Evolutionary conservation across 495 filamentous ascomycete genomes (phyloP).

Genomic region (Polyplosphaeria fusca): DNA sequence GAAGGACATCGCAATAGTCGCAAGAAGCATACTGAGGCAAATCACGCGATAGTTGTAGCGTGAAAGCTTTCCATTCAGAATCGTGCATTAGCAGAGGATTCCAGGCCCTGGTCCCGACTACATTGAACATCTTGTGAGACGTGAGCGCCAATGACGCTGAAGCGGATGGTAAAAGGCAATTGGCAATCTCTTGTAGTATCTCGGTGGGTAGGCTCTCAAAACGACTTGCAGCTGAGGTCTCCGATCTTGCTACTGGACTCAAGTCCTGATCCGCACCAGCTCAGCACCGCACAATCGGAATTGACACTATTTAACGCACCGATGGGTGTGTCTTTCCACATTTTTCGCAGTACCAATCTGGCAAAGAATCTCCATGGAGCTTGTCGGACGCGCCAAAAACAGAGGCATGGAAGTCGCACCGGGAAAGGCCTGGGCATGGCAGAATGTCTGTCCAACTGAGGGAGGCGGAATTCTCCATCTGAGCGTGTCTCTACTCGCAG

Average conservation of each 20-base stretch:
- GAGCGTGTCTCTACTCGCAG: too few relatives aligned
- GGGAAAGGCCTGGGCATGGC: too few relatives aligned
- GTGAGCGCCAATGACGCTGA: neutral
- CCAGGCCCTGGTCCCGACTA: neutral
- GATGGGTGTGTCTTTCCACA: neutral
- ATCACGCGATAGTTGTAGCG: neutral
- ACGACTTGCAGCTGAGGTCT: neutral
- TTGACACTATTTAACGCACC: too few relatives aligned
- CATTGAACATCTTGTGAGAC: neutral
- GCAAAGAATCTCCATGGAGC: too few relatives aligned
- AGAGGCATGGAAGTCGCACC: neutral
- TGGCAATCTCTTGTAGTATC: neutral
- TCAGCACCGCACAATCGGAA: too few relatives aligned
- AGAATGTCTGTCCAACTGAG: too few relatives aligned
- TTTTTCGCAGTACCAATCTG: neutral
- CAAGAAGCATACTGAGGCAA: neutral
- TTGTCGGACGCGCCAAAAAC: neutral
- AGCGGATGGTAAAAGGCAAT: neutral
- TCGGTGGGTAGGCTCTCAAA: constrained; percentile 1
- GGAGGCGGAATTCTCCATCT: too few relatives aligned
- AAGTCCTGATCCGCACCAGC: too few relatives aligned
- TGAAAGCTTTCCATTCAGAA: neutral
- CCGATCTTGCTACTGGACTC: neutral
- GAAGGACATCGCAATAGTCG: neutral
- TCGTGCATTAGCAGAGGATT: neutral